These are phyloP conservation scores for Scutellaria barbata DNA, from an alignment of 257 asterid species.

Conservation along the genomic window DNA sequence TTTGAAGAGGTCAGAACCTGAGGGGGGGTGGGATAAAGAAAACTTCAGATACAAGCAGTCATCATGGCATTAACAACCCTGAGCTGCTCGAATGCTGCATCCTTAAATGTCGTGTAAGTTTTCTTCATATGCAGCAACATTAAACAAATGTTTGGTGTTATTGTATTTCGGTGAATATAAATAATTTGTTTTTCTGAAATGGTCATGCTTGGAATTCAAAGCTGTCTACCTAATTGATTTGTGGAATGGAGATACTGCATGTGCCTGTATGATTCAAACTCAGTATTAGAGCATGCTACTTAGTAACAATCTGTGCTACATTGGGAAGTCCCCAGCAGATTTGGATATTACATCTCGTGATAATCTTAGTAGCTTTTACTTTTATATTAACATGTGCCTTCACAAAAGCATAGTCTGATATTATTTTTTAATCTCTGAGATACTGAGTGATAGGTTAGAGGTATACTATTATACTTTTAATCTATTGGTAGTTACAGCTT, in stretches of 20 bases:
- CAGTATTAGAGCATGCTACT: neutral
- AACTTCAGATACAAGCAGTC: slow-evolving; percentile 74
- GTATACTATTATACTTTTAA: too few species aligned
- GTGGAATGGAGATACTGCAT: neutral
- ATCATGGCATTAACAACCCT: slow-evolving; percentile 61
- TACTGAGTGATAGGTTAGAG: too few species aligned
- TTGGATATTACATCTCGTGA: too few species aligned
- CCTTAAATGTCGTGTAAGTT: slow-evolving; percentile 39
- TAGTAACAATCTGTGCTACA: neutral
- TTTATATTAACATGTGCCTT: too few species aligned
- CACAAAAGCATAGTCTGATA: too few species aligned
- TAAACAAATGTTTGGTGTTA: neutral
- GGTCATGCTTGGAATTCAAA: neutral
- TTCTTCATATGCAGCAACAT: slow-evolving; percentile 1
- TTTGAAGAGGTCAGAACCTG: slow-evolving; percentile 80
- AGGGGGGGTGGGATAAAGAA: slow-evolving; percentile 76
- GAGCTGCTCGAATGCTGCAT: slow-evolving; percentile 1
- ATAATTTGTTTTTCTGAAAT: neutral
- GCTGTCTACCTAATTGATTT: neutral
- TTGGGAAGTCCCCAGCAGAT: neutral
- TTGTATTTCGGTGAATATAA: neutral
- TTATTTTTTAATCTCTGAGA: too few species aligned
- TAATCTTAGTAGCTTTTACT: neutral
- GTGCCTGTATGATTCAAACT: neutral
- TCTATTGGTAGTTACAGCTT: too few species aligned